Base-by-base conservation (phyloP, 768 basidiomycete species). In the Leccinum aurantiacum region DNA sequence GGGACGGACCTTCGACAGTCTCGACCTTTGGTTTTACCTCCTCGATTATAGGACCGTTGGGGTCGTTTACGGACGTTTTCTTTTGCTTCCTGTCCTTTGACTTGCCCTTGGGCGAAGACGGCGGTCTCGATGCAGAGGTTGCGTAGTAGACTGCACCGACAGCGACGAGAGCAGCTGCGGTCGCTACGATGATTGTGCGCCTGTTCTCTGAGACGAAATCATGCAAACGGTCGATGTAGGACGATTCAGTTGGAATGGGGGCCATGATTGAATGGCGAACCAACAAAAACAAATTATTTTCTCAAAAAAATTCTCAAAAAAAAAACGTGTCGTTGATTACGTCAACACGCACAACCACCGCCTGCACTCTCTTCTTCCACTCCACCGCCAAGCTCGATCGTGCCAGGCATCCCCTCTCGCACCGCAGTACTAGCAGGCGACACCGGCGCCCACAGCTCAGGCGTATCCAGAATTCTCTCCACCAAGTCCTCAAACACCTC, bases 401-500 rank as follows among this genome's bases (percentile, higher is more conserved):
- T 79, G 1, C 80, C 79, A 1, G 79, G 79, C 79, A 80, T 80
- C 4, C 67, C 74, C 57, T 60, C 69, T 24, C 41, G 31, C 10
- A 55, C 29, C 3, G 57, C 24, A n/a, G 44, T 52, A 29, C 29
- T 29, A 49, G 69, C 67, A 0, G 67, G 65, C 58, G 65, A 68
- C 33, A 64, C 72, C 56, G 75, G 69, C 25, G 83, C 82, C 91
- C 91, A 94, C 52, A 95, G 75, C 71, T 87, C 88, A 0, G 92
- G 91, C 0, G 90, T 92, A 38, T 91, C 90, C 54, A 95, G 65
- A 60, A 96, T 95, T 75, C 82, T 82, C 69, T 84, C 82, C 22
- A 97, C 94, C 6, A 96, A 84, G 56, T 90, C 88, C 47, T 80
- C 76, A 67, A 89, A 89, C 3, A 88, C 86, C 49, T 93, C 91